phyloP scores from a whole-genome alignment of 306 rosid genomes.

The Mimosa bimucronata region DNA sequence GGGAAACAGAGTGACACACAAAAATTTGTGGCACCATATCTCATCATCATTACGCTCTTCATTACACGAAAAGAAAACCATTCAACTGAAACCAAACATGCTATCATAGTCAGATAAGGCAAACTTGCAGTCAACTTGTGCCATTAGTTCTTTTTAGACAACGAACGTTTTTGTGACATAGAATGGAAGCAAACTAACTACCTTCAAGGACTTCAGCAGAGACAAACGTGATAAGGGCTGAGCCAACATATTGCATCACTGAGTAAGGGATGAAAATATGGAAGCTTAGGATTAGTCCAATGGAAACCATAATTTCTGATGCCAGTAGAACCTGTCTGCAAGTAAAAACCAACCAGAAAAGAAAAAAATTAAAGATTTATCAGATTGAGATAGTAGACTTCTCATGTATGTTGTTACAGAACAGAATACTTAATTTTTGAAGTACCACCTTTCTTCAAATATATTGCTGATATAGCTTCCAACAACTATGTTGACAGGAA shows the following conservation, averaged over 20 bases:
- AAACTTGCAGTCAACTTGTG: no score
- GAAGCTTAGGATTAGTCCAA: constrained; percentile 81
- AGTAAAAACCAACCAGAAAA: constrained; percentile 33
- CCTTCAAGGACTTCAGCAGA: constrained; percentile 94
- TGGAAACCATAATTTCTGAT: constrained; percentile 78
- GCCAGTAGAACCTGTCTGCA: constrained; percentile 81
- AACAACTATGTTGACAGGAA: constrained; percentile 79
- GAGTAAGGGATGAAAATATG: constrained; percentile 64
- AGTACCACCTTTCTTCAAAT: constrained; percentile 88
- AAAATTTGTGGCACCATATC: no score
- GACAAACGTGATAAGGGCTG: constrained; percentile 80
- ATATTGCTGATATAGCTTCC: constrained; percentile 91
- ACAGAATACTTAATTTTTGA: neutral
- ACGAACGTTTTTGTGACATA: neutral
- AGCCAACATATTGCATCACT: constrained; percentile 77
- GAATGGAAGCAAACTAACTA: constrained; percentile 39
- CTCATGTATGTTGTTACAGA: neutral
- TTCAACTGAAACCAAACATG: no score
- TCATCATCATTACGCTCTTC: no score
- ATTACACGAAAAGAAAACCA: no score
- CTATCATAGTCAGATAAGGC: no score
- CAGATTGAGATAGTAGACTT: neutral
- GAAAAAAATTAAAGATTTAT: neutral
- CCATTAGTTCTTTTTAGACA: no score
- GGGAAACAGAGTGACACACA: no score